Evolutionary conservation across 495 filamentous ascomycete species (phyloP), one percentile per base, ranked within the genome.

Genomic region (Hypoxylon lenormandii): DNA sequence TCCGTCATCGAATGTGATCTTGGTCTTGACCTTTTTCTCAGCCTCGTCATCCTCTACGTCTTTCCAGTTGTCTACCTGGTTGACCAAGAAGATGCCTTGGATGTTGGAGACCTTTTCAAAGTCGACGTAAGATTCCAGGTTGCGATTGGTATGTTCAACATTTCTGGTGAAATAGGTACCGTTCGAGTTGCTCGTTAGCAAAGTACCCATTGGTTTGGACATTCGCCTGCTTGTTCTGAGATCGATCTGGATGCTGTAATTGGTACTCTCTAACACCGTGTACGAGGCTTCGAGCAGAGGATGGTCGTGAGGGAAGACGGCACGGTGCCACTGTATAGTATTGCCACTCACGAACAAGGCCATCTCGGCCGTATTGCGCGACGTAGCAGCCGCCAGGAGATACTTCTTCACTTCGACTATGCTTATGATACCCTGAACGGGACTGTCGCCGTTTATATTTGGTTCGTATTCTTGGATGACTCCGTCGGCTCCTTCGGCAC

Each of bases 221-320:
- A 82, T 78, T 4, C 74, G 73, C 61, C 45, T 76, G 10, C 87
- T 86, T 0, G 88, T 91, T 82, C 92, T 87, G 65, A 98, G 94
- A 81, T 98, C 93, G 40, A 98, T 88, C 76, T 97, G 93, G 63
- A 98, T 92, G 80, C 94, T 97, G 82, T 98, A 97, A 68, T 96
- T 92, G 15, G 95, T 97, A 65, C 92, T 94, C 79, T 97, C 94
- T 26, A 98, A 83, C 19, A 98, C 83, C 0, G 95, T 98, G 74
- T 97, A 98, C 12, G 92, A 92, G 72, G 95, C 87, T 75, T 97
- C 85, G 69, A 91, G 86, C 21, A 98, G 76, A 23, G 87, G 84
- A 28, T 87, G 86, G 28, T 89, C 90, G 56, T 77, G 77, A 42
- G 86, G 87, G 77, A 98, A 98, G 65, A 94, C 84, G 49, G 94